phyloP scores from a whole-genome alignment of 345 rosid species.

The Hibiscus trionum region DNA sequence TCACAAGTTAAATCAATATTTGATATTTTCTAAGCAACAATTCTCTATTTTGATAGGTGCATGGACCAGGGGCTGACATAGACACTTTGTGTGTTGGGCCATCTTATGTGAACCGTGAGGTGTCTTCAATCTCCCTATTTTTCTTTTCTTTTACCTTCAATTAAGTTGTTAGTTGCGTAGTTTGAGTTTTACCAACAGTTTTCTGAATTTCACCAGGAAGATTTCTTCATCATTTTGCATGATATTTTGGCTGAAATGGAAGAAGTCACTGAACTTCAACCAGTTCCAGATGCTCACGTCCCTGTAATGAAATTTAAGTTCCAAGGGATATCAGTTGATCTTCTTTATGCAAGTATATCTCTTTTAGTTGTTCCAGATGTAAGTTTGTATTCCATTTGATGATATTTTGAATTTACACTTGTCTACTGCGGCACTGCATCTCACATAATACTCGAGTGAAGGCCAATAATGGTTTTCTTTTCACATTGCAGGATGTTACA shows the following conservation, averaged over 20 bases:
- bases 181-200: not conserved
- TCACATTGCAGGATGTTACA: not conserved
- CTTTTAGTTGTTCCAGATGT: slow-evolving; percentile 78
- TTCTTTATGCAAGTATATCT: slow-evolving; percentile 85
- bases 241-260: slow-evolving; percentile 61
- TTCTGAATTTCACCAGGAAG: slow-evolving; percentile 40
- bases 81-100: slow-evolving; percentile 94
- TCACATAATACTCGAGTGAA: not conserved
- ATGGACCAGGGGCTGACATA: slow-evolving; percentile 90
- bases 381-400: slow-evolving; percentile 15
- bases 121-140: slow-evolving; percentile 14
- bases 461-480: slow-evolving; percentile 5
- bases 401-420: not conserved
- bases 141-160: not conserved
- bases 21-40: not conserved
- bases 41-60: slow-evolving; percentile 39
- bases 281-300: slow-evolving; percentile 94
- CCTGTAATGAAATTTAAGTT: slow-evolving; percentile 96
- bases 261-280: slow-evolving; percentile 82
- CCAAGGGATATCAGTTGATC: slow-evolving; percentile 83
- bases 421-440: not conserved
- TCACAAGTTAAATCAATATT: not conserved
- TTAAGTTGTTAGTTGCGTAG: not conserved
- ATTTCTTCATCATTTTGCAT: slow-evolving; percentile 72
- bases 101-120: slow-evolving; percentile 85